Evolutionary conservation across 225 moss, liverwort and hornwort species (phyloP), one percentile per base, ranked within the genome.

Genomic region (Antitrichia curtipendula): DNA sequence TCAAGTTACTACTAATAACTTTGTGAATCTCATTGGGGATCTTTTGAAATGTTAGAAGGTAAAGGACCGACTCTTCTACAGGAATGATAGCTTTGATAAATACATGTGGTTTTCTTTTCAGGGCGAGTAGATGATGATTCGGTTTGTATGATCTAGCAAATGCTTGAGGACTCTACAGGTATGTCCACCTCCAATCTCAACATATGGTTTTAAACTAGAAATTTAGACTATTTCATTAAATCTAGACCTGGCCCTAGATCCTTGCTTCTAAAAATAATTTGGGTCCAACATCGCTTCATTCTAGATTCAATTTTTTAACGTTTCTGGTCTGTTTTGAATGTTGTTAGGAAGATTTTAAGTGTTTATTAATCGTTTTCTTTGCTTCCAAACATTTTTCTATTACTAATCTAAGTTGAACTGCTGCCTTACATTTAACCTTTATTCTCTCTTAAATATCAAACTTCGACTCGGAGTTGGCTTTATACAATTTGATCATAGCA

Each of bases 71-170:
- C 24, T 52, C 34, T 70, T 45, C 56, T 70, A 53, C 56, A 77
- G 41, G 69, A 56, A 41, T 72, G 64, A 56, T 45, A 8, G 18
- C 75, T 74, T n/a, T 40, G 63, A 78, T 28, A 49, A 54, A 49
- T 74, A 27, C 24, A 24, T 56, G 31, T 85, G 82, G 15, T 66
- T 88, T 54, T 23, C 9, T 65, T 90, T 72, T 71, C 92, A 92
- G 92, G 81, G 85, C 59, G 90, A 92, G 82, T 92, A 92, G 87
- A 81, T 59, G 76, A 78, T 54, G 78, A 80, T 41, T 65, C 22
- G 73, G 62, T 76, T 49, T 59, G 43, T 72, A 62, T 50, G 84
- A 79, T 69, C 54, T 80, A 82, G 43, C 21, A 77, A 83, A 71
- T 81, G 80, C 52, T 78, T 66, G 66, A 91, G 59, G 73, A 88